Base-by-base conservation (phyloP, 495 filamentous ascomycete species). In the Neurospora africana region DNA sequence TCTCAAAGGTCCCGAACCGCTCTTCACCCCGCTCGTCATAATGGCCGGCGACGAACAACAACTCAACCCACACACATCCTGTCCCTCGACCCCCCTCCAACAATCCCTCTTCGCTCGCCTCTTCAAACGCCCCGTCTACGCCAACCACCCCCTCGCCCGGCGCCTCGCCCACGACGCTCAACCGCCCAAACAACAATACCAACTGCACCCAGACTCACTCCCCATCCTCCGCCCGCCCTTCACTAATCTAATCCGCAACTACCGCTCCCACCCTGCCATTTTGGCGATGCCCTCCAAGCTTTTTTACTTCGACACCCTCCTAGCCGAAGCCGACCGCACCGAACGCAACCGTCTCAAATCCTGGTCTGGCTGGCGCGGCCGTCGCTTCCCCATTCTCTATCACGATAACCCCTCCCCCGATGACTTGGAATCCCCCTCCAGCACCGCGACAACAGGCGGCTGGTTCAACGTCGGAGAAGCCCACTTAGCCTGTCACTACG, bases 1-100 rank as follows among this genome's bases (percentile, higher is more conserved):
- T n/a, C 65, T 75, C 9, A 72, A 77, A n/a, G 74, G 72, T 36
- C 75, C 72, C 35, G 69, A 77, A 3, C 53, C 53, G 1, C 65
- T 71, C 39, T 79, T 81, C 69, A 81, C 74, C 9, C 83, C 84
- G 0, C 77, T 84, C 23, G 80, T 88, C 19, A 82, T 86, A 17
- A 87, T 89, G 87, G 87, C 85, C 39, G 87, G 87, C 30, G 87
- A 89, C 75, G 81, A 88, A 68, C 79, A 82, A 74, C 87, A 88
- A 75, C 83, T 89, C 47, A 83, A 82, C 27, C 85, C 86, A 19
- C 81, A 84, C 58, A 85, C 82, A 15, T 82, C 82, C 23, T 80
- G 80, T 30, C 80, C 75, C 69, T 68, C 71, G 17, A 73, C 84
- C 6, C 79, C 80, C 6, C 75, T 89, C 10, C 74, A 81, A 68